These are phyloP conservation scores for Kazachstania sp. DNA, from an alignment of 1,139 yeast genomes.

Conservation along the genomic window DNA sequence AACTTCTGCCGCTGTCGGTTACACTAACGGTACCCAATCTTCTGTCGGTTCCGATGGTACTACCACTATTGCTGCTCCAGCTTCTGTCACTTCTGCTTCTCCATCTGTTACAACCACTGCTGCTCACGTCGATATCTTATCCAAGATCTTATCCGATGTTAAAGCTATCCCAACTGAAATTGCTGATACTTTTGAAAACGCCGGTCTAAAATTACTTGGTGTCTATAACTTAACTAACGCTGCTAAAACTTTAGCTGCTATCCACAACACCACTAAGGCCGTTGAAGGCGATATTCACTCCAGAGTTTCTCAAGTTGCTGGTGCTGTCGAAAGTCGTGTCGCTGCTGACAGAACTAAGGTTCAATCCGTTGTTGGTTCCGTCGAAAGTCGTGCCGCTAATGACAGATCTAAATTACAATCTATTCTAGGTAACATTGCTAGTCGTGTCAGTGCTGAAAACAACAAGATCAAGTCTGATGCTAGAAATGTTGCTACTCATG, in stretches of 20 bases:
- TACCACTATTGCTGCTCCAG: neutral
- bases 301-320: neutral
- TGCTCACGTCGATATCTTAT: neutral
- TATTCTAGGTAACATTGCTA: no score
- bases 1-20: neutral
- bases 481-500: neutral
- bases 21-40: neutral
- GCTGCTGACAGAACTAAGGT: neutral
- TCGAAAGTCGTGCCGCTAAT: no score
- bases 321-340: neutral
- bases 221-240: slow-evolving; percentile 1
- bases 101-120: slow-evolving; percentile 1
- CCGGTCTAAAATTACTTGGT: slow-evolving; percentile 1
- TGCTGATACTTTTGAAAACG: neutral
- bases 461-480: neutral
- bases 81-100: neutral
- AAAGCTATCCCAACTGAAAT: slow-evolving; percentile 1
- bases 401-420: neutral
- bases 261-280: neutral
- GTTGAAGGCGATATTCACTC: neutral
- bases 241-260: neutral
- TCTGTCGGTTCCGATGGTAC: neutral
- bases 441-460: neutral
- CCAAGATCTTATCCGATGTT: neutral
- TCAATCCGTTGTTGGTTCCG: neutral